phyloP scores from a whole-genome alignment of 345 rosid genomes.

The Adansonia digitata region DNA sequence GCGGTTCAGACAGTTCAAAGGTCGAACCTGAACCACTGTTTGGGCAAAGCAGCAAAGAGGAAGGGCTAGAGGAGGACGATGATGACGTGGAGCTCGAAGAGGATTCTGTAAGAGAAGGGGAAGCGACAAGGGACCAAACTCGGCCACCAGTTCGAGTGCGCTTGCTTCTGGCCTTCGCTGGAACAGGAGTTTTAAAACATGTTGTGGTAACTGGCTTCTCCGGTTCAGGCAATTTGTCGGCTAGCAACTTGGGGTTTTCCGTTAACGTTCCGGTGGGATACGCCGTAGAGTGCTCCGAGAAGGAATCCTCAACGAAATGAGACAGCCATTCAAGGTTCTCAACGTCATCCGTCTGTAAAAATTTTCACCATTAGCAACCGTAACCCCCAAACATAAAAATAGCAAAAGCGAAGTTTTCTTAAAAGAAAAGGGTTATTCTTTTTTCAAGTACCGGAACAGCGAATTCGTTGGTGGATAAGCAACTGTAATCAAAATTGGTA shows the following conservation, averaged over 20 bases:
- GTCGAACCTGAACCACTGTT: slow-evolving; percentile 9
- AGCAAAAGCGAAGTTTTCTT: background rate
- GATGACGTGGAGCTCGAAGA: slow-evolving; percentile 45
- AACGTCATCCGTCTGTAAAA: slow-evolving; percentile 62
- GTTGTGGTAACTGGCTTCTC: slow-evolving; percentile 13
- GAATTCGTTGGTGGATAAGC: slow-evolving; percentile 51
- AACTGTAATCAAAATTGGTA: slow-evolving; percentile 29
- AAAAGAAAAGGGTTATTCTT: background rate
- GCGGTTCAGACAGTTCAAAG: slow-evolving; percentile 21
- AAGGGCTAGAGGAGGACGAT: slow-evolving; percentile 25
- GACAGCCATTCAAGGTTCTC: slow-evolving; percentile 84
- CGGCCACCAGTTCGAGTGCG: slow-evolving; percentile 53
- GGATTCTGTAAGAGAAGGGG: slow-evolving; percentile 46
- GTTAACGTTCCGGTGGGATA: slow-evolving; percentile 30
- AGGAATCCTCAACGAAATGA: slow-evolving; percentile 77
- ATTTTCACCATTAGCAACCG: slow-evolving; percentile 10
- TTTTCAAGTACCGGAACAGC: slow-evolving; percentile 50
- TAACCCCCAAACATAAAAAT: background rate
- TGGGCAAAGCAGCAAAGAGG: slow-evolving; percentile 23
- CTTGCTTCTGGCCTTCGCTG: slow-evolving; percentile 81
- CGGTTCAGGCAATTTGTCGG: slow-evolving; percentile 23
- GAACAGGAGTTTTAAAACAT: slow-evolving; percentile 45
- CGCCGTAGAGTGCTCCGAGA: slow-evolving; percentile 50
- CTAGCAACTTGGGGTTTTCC: slow-evolving; percentile 24
- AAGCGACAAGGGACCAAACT: slow-evolving; percentile 49